Conservation (phyloP, 306 rosid species). For the Cicer arietinum region DNA sequence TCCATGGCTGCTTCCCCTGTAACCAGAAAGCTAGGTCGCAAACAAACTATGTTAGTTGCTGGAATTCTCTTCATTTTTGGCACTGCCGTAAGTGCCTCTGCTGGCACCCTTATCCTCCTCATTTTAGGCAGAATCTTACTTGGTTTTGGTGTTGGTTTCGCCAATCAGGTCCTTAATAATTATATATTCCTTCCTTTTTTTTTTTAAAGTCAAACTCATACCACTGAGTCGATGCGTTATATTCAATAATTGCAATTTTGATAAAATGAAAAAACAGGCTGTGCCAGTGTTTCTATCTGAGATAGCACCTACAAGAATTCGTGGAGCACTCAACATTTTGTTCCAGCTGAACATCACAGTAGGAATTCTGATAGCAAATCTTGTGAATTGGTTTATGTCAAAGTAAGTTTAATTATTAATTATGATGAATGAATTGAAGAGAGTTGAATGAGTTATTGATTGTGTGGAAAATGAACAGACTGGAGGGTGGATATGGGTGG, state of each 20-base stretch:
- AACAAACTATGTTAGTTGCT: slow-evolving; percentile 68
- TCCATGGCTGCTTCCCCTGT: slow-evolving; percentile 65
- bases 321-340: slow-evolving; percentile 73
- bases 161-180: slow-evolving; percentile 58
- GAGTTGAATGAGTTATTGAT: too few relatives aligned
- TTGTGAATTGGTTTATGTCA: slow-evolving; percentile 58
- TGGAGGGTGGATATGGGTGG: slow-evolving; percentile 71
- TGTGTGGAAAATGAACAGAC: slow-evolving; percentile 36
- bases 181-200: too few relatives aligned
- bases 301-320: slow-evolving; percentile 72
- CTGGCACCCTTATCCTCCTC: slow-evolving; percentile 51
- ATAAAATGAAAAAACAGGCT: slow-evolving; percentile 34
- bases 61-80: slow-evolving; percentile 69
- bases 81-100: slow-evolving; percentile 57
- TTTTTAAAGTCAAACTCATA: too few relatives aligned
- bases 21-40: slow-evolving; percentile 64
- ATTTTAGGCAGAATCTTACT: slow-evolving; percentile 67
- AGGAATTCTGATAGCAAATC: slow-evolving; percentile 68
- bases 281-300: slow-evolving; percentile 75
- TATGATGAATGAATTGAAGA: too few relatives aligned
- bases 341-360: slow-evolving; percentile 71
- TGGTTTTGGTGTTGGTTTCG: slow-evolving; percentile 88
- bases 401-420: slow-evolving; percentile 41
- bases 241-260: neutral
- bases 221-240: neutral